phyloP scores from a whole-genome alignment of 1,284 basidiomycete species.

The Trichosporon sp. region DNA sequence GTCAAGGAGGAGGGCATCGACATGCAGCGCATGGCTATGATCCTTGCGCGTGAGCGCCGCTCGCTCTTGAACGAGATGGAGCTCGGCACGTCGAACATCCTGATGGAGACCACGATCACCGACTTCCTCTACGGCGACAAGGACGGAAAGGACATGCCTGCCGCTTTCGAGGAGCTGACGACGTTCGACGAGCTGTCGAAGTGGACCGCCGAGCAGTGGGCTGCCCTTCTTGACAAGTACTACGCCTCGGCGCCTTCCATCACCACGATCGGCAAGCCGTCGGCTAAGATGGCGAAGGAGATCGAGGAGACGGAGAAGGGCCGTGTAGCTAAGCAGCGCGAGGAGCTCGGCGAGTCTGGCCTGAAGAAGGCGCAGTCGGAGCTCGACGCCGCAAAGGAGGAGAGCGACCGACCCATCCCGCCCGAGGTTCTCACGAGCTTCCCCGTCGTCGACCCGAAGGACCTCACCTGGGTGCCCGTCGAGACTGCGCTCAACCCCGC shows the following conservation, averaged over 20 bases:
- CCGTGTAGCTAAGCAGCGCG: constrained; percentile 71
- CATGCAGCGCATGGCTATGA: constrained; percentile 86
- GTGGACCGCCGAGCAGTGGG: constrained; percentile 81
- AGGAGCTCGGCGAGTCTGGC: constrained; percentile 75
- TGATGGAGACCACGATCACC: constrained; percentile 42
- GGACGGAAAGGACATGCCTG: constrained; percentile 77
- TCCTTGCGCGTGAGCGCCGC: constrained; percentile 84
- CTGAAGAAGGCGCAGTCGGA: constrained; percentile 70
- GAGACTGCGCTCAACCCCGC: constrained; percentile 62
- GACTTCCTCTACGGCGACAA: constrained; percentile 87
- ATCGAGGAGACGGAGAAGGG: constrained; percentile 81
- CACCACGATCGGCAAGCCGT: constrained; percentile 83
- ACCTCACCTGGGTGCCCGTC: constrained; percentile 93
- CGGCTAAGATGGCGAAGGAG: constrained; percentile 76
- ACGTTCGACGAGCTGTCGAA: constrained; percentile 68
- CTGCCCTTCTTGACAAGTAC: constrained; percentile 77
- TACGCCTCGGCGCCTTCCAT: constrained; percentile 72
- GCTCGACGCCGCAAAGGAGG: constrained; percentile 80
- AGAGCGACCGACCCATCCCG: constrained; percentile 84
- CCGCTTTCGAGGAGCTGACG: constrained; percentile 76
- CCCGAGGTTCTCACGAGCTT: constrained; percentile 77
- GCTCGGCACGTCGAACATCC: constrained; percentile 43
- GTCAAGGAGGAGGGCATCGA: constrained; percentile 74
- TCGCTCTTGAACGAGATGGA: constrained; percentile 62
- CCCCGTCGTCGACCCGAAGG: constrained; percentile 77